Evolutionary conservation across 805 yeast species (phyloP).

Genomic region (Wickerhamiella kazuoi): DNA sequence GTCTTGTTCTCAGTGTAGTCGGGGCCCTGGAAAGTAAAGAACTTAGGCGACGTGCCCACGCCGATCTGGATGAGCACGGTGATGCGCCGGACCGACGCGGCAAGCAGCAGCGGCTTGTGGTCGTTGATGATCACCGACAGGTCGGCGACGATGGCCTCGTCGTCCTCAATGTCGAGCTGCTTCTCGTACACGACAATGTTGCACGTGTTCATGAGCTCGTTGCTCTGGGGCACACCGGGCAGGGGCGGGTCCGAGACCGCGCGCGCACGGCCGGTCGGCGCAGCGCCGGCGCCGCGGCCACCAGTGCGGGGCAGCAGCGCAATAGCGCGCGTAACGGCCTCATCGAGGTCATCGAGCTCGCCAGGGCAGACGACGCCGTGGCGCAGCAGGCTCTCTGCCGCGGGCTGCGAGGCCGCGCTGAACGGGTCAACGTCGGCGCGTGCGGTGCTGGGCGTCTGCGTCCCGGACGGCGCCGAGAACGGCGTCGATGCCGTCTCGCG

Average conservation of each 20-base stretch:
- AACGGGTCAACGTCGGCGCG: constrained; percentile 1
- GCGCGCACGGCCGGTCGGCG: constrained; percentile 23
- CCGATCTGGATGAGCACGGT: constrained; percentile 76
- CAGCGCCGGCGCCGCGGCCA: constrained; percentile 19
- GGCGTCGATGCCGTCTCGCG: constrained; percentile 27
- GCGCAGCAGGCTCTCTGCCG: constrained; percentile 31
- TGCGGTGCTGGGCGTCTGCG: constrained; percentile 6
- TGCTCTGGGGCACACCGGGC: constrained; percentile 8
- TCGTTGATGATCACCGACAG: constrained; percentile 50
- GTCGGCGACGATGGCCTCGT: constrained; percentile 46
- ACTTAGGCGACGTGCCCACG: constrained; percentile 81
- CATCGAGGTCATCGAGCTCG: constrained; percentile 83
- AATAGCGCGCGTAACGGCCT: constrained; percentile 55
- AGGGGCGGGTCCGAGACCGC: constrained; percentile 20
- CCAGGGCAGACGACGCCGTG: constrained; percentile 16
- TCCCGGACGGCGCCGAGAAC: constrained; percentile 4
- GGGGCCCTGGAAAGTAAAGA: constrained; percentile 89
- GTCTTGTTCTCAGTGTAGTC: constrained; percentile 73
- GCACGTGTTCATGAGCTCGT: constrained; percentile 51
- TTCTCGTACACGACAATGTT: constrained; percentile 43
- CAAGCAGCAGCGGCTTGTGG: constrained; percentile 47
- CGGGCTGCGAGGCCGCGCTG: neutral
- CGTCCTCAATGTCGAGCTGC: constrained; percentile 44
- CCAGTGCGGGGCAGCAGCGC: constrained; percentile 39
- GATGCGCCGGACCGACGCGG: constrained; percentile 72